Evolutionary conservation across 2,329 filamentous ascomycete species (phyloP), one percentile per base, ranked within the genome.

Genomic region (Huntiella omanensis): DNA sequence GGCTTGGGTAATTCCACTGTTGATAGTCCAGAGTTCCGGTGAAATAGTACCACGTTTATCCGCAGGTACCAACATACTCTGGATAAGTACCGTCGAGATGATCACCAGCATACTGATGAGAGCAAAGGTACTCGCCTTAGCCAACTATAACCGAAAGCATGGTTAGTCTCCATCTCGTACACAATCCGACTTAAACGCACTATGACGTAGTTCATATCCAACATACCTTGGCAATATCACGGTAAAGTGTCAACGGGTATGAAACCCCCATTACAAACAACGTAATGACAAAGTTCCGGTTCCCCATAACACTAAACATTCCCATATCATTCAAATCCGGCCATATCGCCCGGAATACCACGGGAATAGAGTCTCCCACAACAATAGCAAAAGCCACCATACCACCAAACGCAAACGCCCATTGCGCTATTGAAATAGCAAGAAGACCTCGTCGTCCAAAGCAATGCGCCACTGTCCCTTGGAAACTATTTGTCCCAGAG

Each of bases 321-420:
- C 84, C 77, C 59, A 82, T 76, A 28, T 77, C 67, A 35, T 66
- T 64, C 49, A 96, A 59, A 2, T 73, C 74, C 0, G 91, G 87
- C 66, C 88, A 94, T 4, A 95, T 62, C 4, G 87, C 84, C 41
- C 70, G 65, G 56, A 96, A 61, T 41, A 98, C 91, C 59, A 87
- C 84, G 3, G 91, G 91, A 57, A 98, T 95, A 1, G 84, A 87
- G 60, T 98, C 91, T 50, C 91, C 91, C 7, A 98, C 83, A 56
- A 98, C 95, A 56, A 98, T 86, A 53, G 87, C 91, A 61, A 96
- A 98, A 11, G 91, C 91, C 47, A 98, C 77, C 91, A 98, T 98
- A 53, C 91, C 91, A 48, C 91, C 91, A 66, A 96, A 98, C 2
- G 91, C 91, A 69, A 98, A 98, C 22, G 85, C 80, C 88, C 88